Conservation (phyloP, 257 asterid species). For the Fraxinus excelsior region DNA sequence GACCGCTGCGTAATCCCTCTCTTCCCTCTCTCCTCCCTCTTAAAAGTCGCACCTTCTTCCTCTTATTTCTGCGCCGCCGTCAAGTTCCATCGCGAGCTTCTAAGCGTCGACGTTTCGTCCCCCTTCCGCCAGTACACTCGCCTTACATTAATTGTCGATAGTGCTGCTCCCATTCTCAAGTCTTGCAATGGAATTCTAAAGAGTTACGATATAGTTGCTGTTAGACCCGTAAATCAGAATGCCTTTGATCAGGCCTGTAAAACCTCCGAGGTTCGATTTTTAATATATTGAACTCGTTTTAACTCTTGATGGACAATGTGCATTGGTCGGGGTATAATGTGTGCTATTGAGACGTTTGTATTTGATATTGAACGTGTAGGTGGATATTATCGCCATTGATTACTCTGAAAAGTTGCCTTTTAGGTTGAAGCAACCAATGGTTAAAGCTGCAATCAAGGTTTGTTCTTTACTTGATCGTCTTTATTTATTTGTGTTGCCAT, state of each 20-base stretch:
- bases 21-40: constrained; percentile 57
- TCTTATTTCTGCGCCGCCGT: constrained; percentile 56
- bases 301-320: neutral
- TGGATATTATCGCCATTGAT: constrained; percentile 83
- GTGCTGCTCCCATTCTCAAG: constrained; percentile 50
- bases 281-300: neutral
- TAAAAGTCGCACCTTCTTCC: constrained; percentile 51
- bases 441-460: constrained; percentile 88
- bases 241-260: constrained; percentile 82
- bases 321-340: neutral
- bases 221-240: constrained; percentile 68
- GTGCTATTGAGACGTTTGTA: neutral
- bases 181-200: constrained; percentile 22
- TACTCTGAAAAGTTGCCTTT: constrained; percentile 76
- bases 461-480: constrained; percentile 15
- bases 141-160: constrained; percentile 67
- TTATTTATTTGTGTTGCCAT: neutral
- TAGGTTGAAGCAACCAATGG: constrained; percentile 76
- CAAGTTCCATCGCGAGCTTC: constrained; percentile 62
- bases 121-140: constrained; percentile 89
- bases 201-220: constrained; percentile 77
- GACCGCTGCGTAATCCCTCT: constrained; percentile 66
- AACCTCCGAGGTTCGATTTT: constrained; percentile 61
- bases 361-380: constrained; percentile 45
- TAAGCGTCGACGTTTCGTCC: constrained; percentile 57